Conservation (phyloP, 2,329 filamentous ascomycete genomes). For the Huntiella bhutanensis region DNA sequence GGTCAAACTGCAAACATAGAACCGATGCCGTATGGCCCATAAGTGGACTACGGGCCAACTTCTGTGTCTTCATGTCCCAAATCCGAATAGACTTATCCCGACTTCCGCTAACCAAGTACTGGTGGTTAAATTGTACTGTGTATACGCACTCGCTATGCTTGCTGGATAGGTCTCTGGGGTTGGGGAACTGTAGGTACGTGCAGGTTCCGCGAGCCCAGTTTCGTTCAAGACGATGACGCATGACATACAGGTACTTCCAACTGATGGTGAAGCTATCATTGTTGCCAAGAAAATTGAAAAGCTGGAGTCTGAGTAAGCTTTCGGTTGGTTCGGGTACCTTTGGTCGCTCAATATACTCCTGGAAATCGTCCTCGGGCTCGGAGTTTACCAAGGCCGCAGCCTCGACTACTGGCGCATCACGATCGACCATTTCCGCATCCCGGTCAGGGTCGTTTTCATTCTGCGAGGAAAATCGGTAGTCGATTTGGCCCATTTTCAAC, state of each 20-base stretch:
- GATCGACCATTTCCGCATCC: slow-evolving; percentile 14
- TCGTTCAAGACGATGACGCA: slow-evolving; percentile 64
- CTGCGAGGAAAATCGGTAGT: slow-evolving; percentile 7
- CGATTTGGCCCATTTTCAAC: slow-evolving; percentile 4
- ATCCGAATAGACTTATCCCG: slow-evolving; percentile 73
- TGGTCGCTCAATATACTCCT: slow-evolving; percentile 3
- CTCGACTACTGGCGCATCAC: not conserved
- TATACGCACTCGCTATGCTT: slow-evolving; percentile 89
- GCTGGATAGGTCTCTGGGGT: slow-evolving; percentile 60
- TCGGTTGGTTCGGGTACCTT: slow-evolving; percentile 2
- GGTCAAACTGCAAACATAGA: slow-evolving; percentile 86
- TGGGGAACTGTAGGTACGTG: slow-evolving; percentile 76
- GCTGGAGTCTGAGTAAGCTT: not conserved
- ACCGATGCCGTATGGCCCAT: slow-evolving; percentile 69
- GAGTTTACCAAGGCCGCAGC: not conserved
- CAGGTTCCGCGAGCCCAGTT: slow-evolving; percentile 80
- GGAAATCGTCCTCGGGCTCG: not conserved
- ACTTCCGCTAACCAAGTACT: slow-evolving; percentile 83
- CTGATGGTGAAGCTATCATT: slow-evolving; percentile 46
- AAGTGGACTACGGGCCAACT: slow-evolving; percentile 57
- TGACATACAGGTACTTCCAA: slow-evolving; percentile 85
- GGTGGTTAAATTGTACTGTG: slow-evolving; percentile 70
- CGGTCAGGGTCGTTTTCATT: not conserved
- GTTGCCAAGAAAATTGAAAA: slow-evolving; percentile 4
- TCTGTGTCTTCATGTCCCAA: slow-evolving; percentile 71